Evolutionary conservation across 345 rosid genomes (phyloP).

Genomic region (Camelina sativa): DNA sequence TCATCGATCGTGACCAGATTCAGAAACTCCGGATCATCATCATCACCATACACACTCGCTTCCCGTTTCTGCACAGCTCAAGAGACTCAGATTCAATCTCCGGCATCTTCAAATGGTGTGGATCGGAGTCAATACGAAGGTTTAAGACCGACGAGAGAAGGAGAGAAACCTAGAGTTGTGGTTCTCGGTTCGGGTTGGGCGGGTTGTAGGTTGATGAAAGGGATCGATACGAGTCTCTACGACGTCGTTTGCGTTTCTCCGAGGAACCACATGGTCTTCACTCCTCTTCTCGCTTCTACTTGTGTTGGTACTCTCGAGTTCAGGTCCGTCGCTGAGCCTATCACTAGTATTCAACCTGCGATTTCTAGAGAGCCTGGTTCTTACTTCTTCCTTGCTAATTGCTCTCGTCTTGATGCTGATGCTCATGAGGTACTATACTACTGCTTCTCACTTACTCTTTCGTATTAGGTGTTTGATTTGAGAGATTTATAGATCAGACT

Average conservation of each 20-base stretch:
- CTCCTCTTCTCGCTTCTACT: slow-evolving; percentile 92
- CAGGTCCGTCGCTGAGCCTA: slow-evolving; percentile 91
- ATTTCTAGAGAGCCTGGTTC: slow-evolving; percentile 77
- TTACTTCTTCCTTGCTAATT: slow-evolving; percentile 75
- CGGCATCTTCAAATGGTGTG: not conserved
- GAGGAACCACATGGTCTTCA: slow-evolving; percentile 90
- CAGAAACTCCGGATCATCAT: slow-evolving; percentile 17
- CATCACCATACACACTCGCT: slow-evolving; percentile 29
- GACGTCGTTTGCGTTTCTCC: slow-evolving; percentile 93
- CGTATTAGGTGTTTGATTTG: not conserved
- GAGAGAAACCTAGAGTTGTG: slow-evolving; percentile 83
- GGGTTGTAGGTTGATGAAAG: slow-evolving; percentile 87
- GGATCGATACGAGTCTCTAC: slow-evolving; percentile 64
- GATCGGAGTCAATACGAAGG: slow-evolving; percentile 38
- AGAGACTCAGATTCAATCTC: slow-evolving; percentile 26
- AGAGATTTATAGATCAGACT: not conserved
- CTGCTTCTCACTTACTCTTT: not conserved
- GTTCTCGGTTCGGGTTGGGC: slow-evolving; percentile 97
- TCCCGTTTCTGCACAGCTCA: slow-evolving; percentile 48
- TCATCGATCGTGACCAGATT: slow-evolving; percentile 22
- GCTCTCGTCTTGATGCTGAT: slow-evolving; percentile 61
- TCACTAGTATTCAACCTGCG: slow-evolving; percentile 84
- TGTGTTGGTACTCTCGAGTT: slow-evolving; percentile 96
- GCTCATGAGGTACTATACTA: slow-evolving; percentile 55
- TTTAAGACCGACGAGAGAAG: slow-evolving; percentile 61